Percentiles rank a stretch among this genome's conserved stretches.
phyloP scores from a whole-genome alignment of 2,329 filamentous ascomycete genomes.

The Fusarium sp. region DNA sequence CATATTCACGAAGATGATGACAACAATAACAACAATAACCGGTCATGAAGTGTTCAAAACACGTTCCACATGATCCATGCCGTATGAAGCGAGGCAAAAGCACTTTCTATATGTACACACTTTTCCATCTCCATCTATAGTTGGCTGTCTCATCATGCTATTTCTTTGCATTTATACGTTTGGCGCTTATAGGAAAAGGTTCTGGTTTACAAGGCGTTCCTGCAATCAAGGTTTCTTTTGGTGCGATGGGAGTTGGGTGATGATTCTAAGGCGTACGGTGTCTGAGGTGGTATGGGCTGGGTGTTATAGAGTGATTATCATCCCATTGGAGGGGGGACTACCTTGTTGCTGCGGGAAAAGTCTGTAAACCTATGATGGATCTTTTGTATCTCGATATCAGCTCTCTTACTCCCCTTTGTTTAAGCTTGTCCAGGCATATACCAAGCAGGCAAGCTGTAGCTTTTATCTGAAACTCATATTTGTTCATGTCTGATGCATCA shows the following conservation, averaged over 20 bases:
- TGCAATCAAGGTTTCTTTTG: conserved; percentile 14
- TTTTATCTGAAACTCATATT: not conserved
- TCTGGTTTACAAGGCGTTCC: conserved; percentile 31
- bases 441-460: conserved; percentile 19
- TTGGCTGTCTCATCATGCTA: conserved; percentile 11
- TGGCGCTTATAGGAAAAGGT: conserved; percentile 26
- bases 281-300: conserved; percentile 2
- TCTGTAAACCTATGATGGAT: conserved; percentile 16
- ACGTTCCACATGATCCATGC: conserved; percentile 20
- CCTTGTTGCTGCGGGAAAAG: conserved; percentile 24
- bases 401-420: conserved; percentile 31
- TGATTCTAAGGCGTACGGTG: conserved; percentile 3
- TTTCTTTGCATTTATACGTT: conserved; percentile 15
- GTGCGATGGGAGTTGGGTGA: not conserved
- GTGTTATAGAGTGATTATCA: not conserved
- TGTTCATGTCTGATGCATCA: not conserved
- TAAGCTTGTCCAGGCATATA: conserved; percentile 23
- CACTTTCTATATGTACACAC: conserved; percentile 14
- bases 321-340: not conserved
- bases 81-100: conserved; percentile 6
- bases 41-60: conserved; percentile 23
- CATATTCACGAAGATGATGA: conserved; percentile 57
- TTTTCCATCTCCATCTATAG: not conserved
- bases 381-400: conserved; percentile 35
- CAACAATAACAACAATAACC: conserved; percentile 4